Percentiles rank a stretch among this genome's conserved stretches.
phyloP scores from a whole-genome alignment of 2,329 filamentous ascomycete genomes.

The Verticillium albo-atrum region DNA sequence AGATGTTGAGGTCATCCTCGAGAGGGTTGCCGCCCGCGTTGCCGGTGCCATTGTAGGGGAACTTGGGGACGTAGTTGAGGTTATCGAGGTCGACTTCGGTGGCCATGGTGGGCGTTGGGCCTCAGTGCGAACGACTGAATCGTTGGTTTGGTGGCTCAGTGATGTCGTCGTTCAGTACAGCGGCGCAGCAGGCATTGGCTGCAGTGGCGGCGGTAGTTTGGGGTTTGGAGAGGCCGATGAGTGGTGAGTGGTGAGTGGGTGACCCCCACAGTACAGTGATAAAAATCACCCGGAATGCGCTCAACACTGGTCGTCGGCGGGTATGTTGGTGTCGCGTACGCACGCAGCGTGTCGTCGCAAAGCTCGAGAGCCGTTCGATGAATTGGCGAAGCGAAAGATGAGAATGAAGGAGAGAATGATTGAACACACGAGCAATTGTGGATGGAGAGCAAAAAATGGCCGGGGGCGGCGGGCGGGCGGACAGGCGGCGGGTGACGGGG shows the following conservation, averaged over 20 bases:
- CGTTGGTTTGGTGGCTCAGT: too few species aligned
- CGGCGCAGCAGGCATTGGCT: not conserved
- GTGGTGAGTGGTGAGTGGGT: not conserved
- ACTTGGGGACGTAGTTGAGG: conserved; percentile 38
- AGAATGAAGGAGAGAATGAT: not conserved
- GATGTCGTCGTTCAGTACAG: not conserved
- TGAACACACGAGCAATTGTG: not conserved
- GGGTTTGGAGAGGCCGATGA: too few species aligned
- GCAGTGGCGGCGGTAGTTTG: too few species aligned
- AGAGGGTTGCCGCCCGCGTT: conserved; percentile 65
- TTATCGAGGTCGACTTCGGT: conserved; percentile 33
- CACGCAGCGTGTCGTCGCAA: not conserved
- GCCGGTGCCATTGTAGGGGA: conserved; percentile 61
- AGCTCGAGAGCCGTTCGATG: not conserved
- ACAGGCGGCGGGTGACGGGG: not conserved
- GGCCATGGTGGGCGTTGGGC: conserved; percentile 18
- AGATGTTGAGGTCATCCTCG: conserved; percentile 68
- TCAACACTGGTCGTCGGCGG: not conserved
- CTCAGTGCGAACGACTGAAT: too few species aligned
- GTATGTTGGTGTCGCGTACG: not conserved
- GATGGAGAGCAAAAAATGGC: not conserved
- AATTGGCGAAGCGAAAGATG: not conserved
- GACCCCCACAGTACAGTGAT: not conserved
- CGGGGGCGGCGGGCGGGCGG: not conserved
- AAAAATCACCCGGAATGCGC: not conserved